Evolutionary conservation across 208 protist genomes (phyloP), one percentile per base, ranked within the genome.

Genomic region (Naegleria fowleri): DNA sequence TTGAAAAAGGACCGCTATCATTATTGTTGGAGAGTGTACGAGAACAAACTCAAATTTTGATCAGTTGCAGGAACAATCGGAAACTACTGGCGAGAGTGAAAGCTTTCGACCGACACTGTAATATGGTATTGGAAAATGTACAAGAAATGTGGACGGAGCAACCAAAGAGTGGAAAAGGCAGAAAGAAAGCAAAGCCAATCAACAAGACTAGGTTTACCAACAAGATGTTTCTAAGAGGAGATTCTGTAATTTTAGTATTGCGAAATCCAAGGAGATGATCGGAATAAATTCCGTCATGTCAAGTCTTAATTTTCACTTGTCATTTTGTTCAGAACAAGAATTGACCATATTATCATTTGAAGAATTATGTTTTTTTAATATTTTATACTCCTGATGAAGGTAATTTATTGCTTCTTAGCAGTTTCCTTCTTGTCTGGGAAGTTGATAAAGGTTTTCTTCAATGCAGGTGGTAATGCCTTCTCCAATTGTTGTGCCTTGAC

Each of bases 91-190:
- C 95, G 11, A 95, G 96, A 41, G 98, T 99, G 0, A 97, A 98
- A 92, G 99, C 99, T 9, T 99, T 99, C 94, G 99, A 99, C 94
- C 96, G 99, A 75, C 99, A 99, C 95, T 99, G 99, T 92, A 99
- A 99, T 93, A 97, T 99, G 93, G 97, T 99, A 29, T 95, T 99
- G n/a, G 98, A 99, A 92, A 97, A 98, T 87, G 98, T 99, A 67
- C 97, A 98, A 92, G 98, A 99, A 92, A 97, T 98, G 91, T 99
- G 98, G 98, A 99, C 97, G 15, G 97, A 99, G 90, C 86, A 94
- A 84, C 95, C 96, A 38, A 97, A 96, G 88, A 92, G 90, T 41
- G 95, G 95, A 79, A 97, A 98, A 91, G 96, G 95, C 40, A 91
- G 91, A 88, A 97, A 97, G 91, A 95, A 98, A 88, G 91, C 94